phyloP scores from a whole-genome alignment of 1,139 yeast genomes.

The Geotrichum candidum region DNA sequence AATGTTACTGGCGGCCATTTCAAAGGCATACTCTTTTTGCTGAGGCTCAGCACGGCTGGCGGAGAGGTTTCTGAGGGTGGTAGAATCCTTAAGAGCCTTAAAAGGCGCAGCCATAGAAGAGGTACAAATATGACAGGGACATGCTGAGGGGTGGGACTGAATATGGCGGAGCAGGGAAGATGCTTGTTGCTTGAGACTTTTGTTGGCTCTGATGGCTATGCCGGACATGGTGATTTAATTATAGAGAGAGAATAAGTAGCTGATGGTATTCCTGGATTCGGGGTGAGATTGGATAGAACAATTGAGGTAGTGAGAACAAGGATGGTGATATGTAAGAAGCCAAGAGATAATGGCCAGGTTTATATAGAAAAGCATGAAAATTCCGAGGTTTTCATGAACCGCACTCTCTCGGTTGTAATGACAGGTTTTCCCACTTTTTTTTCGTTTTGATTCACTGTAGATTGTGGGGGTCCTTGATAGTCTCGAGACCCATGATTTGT shows the following conservation, averaged over 20 bases:
- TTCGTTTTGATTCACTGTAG: too few species aligned
- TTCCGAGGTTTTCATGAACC: too few species aligned
- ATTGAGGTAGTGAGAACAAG: too few species aligned
- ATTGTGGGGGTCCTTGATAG: neutral
- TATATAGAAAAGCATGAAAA: too few species aligned
- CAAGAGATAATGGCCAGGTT: too few species aligned
- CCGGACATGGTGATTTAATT: neutral
- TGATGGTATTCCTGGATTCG: neutral
- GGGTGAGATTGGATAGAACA: too few species aligned
- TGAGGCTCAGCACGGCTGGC: slow-evolving; percentile 20
- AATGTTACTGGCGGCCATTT: slow-evolving; percentile 40
- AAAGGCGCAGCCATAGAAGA: slow-evolving; percentile 15
- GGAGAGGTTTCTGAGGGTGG: slow-evolving; percentile 20
- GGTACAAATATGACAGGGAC: slow-evolving; percentile 36
- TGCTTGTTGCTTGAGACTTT: slow-evolving; percentile 1
- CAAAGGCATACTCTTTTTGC: slow-evolving; percentile 38
- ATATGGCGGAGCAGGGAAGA: slow-evolving; percentile 25
- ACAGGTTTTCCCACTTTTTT: too few species aligned
- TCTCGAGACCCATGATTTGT: neutral
- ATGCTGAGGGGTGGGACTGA: slow-evolving; percentile 32
- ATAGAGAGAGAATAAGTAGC: neutral
- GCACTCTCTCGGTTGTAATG: too few species aligned
- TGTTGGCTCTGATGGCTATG: slow-evolving; percentile 11
- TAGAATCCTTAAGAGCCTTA: slow-evolving; percentile 16
- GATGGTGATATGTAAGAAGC: too few species aligned